Conservation (phyloP, 495 filamentous ascomycete species). For the Lepidopterella palustris region DNA sequence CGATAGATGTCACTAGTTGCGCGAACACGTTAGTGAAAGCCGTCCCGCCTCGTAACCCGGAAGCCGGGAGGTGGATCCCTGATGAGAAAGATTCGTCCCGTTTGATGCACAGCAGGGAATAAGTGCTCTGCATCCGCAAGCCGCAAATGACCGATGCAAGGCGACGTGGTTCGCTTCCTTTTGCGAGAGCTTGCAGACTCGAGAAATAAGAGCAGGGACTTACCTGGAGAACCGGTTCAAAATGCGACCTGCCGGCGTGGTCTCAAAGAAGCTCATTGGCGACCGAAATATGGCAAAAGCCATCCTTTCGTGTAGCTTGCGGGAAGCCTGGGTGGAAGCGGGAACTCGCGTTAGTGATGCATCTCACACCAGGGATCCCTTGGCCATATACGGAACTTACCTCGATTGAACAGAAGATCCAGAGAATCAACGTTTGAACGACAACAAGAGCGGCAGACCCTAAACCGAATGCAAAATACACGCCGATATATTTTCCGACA, state of each 20-base stretch:
- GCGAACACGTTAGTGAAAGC: constrained; percentile 9
- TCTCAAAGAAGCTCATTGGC: constrained; percentile 99
- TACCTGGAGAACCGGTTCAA: constrained; percentile 93
- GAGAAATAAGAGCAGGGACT: constrained; percentile 23
- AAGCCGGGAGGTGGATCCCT: constrained; percentile 1
- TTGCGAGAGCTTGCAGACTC: background rate
- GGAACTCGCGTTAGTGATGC: constrained; percentile 6
- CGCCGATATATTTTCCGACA: constrained; percentile 82
- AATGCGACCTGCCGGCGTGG: constrained; percentile 93
- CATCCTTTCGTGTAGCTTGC: constrained; percentile 97
- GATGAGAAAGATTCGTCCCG: background rate
- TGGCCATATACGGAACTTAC: constrained; percentile 40
- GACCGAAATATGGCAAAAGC: constrained; percentile 95
- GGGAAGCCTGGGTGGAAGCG: constrained; percentile 57
- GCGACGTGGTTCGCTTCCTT: background rate
- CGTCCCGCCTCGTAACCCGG: constrained; percentile 46
- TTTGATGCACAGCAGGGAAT: background rate
- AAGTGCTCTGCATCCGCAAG: background rate
- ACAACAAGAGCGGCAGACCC: constrained; percentile 84
- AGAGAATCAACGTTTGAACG: constrained; percentile 87
- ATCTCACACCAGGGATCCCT: background rate
- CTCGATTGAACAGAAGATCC: constrained; percentile 99
- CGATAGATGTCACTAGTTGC: constrained; percentile 77
- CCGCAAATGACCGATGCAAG: background rate
- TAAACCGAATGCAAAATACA: constrained; percentile 90